These are phyloP conservation scores for Serendipita vermifera DNA, from an alignment of 768 basidiomycete species.

Conservation along the genomic window DNA sequence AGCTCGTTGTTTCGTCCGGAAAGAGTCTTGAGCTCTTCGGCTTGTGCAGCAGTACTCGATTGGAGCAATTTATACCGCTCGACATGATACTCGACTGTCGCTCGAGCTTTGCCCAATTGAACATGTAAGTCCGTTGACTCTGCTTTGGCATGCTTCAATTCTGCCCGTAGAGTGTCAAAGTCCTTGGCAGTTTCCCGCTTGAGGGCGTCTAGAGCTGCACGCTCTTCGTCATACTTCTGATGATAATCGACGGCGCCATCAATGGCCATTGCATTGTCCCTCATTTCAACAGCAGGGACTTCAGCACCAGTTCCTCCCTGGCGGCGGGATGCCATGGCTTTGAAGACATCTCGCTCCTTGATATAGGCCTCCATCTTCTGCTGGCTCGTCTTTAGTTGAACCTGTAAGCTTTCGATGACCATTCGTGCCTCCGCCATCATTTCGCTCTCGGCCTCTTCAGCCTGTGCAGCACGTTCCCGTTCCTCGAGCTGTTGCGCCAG, in stretches of 20 bases:
- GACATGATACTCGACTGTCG: neutral
- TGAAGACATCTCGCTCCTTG: slow-evolving; percentile 80
- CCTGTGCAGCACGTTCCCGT: slow-evolving; percentile 30
- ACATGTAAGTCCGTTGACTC: slow-evolving; percentile 33
- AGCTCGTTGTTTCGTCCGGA: neutral
- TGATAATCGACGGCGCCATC: slow-evolving; percentile 1
- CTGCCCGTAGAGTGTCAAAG: slow-evolving; percentile 57
- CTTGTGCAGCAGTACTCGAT: neutral
- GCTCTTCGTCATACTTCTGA: neutral
- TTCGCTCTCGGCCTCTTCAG: slow-evolving; percentile 61
- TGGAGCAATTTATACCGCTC: neutral
- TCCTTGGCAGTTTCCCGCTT: slow-evolving; percentile 40
- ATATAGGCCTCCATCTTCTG: slow-evolving; percentile 64
- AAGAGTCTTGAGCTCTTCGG: slow-evolving; percentile 5
- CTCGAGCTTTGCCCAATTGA: neutral
- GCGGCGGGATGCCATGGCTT: slow-evolving; percentile 52
- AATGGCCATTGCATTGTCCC: slow-evolving; percentile 24
- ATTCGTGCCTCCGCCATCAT: slow-evolving; percentile 58
- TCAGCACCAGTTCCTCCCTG: slow-evolving; percentile 21
- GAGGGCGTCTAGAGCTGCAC: slow-evolving; percentile 8
- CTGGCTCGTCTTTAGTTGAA: slow-evolving; percentile 58
- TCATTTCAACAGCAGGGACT: slow-evolving; percentile 20
- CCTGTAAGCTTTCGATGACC: slow-evolving; percentile 53
- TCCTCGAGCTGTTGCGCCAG: slow-evolving; percentile 75
- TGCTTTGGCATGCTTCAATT: slow-evolving; percentile 59